Conservation (phyloP, 768 basidiomycete species). For the Pleurotus ostreatus region DNA sequence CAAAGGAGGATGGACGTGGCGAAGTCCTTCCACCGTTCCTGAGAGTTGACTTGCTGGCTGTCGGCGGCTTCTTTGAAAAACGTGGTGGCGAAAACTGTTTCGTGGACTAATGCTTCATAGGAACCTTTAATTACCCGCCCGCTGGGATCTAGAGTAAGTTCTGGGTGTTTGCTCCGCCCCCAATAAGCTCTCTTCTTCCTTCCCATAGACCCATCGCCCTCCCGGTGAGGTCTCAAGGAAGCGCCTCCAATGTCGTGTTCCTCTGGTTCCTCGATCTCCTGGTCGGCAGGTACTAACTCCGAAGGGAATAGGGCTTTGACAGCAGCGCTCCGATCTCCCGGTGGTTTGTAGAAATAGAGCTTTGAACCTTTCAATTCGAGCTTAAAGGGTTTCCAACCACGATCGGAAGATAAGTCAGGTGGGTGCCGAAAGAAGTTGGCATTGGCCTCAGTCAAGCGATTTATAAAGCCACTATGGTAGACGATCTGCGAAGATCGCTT, state of each 20-base stretch:
- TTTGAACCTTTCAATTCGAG: constrained; percentile 82
- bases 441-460: constrained; percentile 53
- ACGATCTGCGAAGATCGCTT: constrained; percentile 78
- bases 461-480: constrained; percentile 72
- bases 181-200: constrained; percentile 71
- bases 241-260: constrained; percentile 18
- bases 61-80: constrained; percentile 10
- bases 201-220: constrained; percentile 25
- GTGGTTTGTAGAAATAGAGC: constrained; percentile 83
- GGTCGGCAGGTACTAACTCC: constrained; percentile 53
- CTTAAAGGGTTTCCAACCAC: constrained; percentile 87
- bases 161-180: constrained; percentile 74
- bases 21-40: constrained; percentile 56
- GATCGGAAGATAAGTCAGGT: constrained; percentile 24
- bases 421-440: constrained; percentile 20
- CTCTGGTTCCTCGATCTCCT: constrained; percentile 23
- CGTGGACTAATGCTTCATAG: constrained; percentile 78
- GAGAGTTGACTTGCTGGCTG: constrained; percentile 10
- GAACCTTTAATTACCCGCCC: constrained; percentile 58
- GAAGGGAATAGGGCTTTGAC: constrained; percentile 76
- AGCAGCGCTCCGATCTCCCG: constrained; percentile 57
- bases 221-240: constrained; percentile 15
- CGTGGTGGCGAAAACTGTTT: constrained; percentile 74
- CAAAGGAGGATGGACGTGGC: constrained; percentile 57
- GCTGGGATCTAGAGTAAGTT: constrained; percentile 41